Percentiles rank a stretch among this genome's conserved stretches.
Conservation (phyloP, 441 rosid species). For the Theobroma grandiflorum region DNA sequence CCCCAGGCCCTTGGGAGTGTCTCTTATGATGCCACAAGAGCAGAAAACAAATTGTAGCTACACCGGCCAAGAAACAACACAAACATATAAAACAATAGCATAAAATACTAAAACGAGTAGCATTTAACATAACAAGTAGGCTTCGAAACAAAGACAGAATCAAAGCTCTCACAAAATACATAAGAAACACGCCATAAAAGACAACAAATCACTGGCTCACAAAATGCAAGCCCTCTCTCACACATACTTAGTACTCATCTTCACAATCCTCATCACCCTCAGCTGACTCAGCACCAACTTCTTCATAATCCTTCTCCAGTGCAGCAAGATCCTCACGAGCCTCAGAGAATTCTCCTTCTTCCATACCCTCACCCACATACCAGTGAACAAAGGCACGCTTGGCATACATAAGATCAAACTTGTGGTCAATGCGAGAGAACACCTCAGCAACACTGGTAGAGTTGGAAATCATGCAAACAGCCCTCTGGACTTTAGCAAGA, state of each 20-base stretch:
- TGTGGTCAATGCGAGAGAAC: slow-evolving; percentile 82
- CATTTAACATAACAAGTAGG: too few relatives aligned
- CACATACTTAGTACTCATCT: slow-evolving; percentile 52
- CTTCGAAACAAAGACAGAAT: slow-evolving; percentile 26
- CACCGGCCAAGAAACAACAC: not conserved
- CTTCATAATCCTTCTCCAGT: slow-evolving; percentile 88
- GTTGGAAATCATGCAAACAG: slow-evolving; percentile 93
- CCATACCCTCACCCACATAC: slow-evolving; percentile 98
- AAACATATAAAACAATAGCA: not conserved
- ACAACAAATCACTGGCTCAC: not conserved
- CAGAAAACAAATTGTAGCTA: too few relatives aligned
- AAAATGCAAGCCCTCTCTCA: slow-evolving; percentile 7
- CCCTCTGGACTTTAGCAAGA: slow-evolving; percentile 91
- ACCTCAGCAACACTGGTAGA: slow-evolving; percentile 91
- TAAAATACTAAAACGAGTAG: not conserved
- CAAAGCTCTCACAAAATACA: not conserved
- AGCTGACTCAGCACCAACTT: slow-evolving; percentile 82
- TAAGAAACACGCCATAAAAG: not conserved
- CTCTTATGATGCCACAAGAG: too few relatives aligned
- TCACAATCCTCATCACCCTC: slow-evolving; percentile 77
- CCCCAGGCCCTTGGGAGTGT: too few relatives aligned
- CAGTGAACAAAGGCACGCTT: slow-evolving; percentile 92
- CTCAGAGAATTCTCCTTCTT: slow-evolving; percentile 92
- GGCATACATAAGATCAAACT: slow-evolving; percentile 87
- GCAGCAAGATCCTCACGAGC: slow-evolving; percentile 95